These are phyloP conservation scores for Cladosporium halotolerans DNA, from an alignment of 2,329 filamentous ascomycete genomes.

Conservation along the genomic window DNA sequence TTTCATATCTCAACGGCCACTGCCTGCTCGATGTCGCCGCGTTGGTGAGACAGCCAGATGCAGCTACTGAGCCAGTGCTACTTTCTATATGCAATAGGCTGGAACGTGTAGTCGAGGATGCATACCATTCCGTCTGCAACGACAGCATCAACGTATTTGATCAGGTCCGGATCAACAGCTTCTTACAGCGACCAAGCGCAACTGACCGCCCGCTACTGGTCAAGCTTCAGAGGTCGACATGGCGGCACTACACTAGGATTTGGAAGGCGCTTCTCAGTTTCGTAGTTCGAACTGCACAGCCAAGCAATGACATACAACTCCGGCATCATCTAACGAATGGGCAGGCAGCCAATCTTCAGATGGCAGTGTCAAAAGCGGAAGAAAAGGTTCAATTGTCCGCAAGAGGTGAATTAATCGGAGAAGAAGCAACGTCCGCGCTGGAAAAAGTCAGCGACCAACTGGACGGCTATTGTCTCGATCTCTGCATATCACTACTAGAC, in stretches of 20 bases:
- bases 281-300: constrained; percentile 10
- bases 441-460: background rate
- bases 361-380: background rate
- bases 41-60: background rate
- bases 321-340: constrained; percentile 9
- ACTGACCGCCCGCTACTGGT: constrained; percentile 14
- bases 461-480: constrained; percentile 10
- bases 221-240: constrained; percentile 16
- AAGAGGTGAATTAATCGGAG: background rate
- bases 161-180: constrained; percentile 17
- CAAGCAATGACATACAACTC: background rate
- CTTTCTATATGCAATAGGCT: constrained; percentile 10
- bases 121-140: constrained; percentile 12
- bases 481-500: constrained; percentile 18
- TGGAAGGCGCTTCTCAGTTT: constrained; percentile 19
- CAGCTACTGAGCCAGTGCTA: background rate
- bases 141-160: constrained; percentile 16
- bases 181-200: constrained; percentile 8
- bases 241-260: constrained; percentile 13
- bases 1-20: background rate
- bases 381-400: background rate
- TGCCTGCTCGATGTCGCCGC: background rate
- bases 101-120: constrained; percentile 12
- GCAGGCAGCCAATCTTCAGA: background rate
- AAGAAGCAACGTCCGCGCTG: background rate